Evolutionary conservation across 495 filamentous ascomycete genomes (phyloP).

Genomic region (Patellaria atrata): DNA sequence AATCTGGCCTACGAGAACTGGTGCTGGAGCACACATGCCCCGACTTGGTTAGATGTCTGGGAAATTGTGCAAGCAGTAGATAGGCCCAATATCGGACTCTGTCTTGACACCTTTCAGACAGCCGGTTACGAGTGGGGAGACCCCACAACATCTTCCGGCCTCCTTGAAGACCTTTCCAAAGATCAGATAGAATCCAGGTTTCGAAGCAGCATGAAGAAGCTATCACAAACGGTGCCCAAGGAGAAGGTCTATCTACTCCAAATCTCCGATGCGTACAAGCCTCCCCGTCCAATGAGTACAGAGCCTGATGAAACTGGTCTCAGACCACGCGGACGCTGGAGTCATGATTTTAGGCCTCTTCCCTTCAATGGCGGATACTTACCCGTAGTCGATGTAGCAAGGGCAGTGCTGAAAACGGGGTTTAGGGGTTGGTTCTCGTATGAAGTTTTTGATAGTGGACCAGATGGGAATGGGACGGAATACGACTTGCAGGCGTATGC

Average conservation of each 20-base stretch:
- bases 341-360: constrained; percentile 53
- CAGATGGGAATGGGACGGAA: constrained; percentile 41
- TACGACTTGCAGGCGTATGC: constrained; percentile 46
- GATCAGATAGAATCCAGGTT: constrained; percentile 38
- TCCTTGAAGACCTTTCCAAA: constrained; percentile 31
- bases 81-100: constrained; percentile 55
- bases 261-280: constrained; percentile 64
- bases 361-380: constrained; percentile 62
- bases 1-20: constrained; percentile 70
- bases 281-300: constrained; percentile 35
- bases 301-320: constrained; percentile 33
- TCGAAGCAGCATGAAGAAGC: constrained; percentile 36
- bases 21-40: constrained; percentile 67
- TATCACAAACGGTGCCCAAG: constrained; percentile 41
- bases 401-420: constrained; percentile 54
- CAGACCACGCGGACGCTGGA: constrained; percentile 51
- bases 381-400: constrained; percentile 48
- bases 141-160: constrained; percentile 50
- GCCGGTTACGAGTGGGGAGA: constrained; percentile 64
- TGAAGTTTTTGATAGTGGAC: constrained; percentile 61
- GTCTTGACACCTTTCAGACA: constrained; percentile 73
- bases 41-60: constrained; percentile 54
- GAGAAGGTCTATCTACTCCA: constrained; percentile 68
- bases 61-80: constrained; percentile 47
- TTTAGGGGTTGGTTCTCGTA: constrained; percentile 60